Evolutionary conservation across 768 basidiomycete genomes (phyloP).

Genomic region (Serendipita indica): DNA sequence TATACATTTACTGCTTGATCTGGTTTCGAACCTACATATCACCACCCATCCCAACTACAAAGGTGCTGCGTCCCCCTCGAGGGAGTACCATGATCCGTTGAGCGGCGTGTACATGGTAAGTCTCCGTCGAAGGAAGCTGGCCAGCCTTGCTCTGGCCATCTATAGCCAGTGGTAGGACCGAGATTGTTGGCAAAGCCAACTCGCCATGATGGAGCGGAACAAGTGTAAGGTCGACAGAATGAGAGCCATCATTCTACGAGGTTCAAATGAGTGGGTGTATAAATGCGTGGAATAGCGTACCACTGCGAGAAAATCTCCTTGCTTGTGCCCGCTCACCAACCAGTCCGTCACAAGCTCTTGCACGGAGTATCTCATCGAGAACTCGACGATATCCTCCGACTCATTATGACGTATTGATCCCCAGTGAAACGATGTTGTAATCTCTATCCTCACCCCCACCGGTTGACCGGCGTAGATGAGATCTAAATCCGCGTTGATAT

Average conservation of each 20-base stretch:
- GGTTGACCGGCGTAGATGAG: constrained; percentile 71
- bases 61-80: constrained; percentile 66
- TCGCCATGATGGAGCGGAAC: constrained; percentile 78
- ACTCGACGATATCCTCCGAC: constrained; percentile 29
- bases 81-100: constrained; percentile 70
- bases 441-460: constrained; percentile 47
- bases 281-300: constrained; percentile 29
- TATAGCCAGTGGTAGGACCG: constrained; percentile 44
- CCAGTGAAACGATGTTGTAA: constrained; percentile 72
- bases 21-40: constrained; percentile 10
- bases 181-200: constrained; percentile 58
- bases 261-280: neutral
- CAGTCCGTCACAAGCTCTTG: constrained; percentile 71
- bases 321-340: constrained; percentile 79
- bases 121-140: constrained; percentile 55
- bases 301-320: constrained; percentile 63
- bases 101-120: constrained; percentile 74
- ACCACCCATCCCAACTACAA: constrained; percentile 57
- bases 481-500: constrained; percentile 33
- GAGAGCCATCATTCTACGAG: constrained; percentile 43
- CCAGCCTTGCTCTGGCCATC: constrained; percentile 21
- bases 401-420: constrained; percentile 24
- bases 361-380: constrained; percentile 62
- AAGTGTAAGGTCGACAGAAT: constrained; percentile 53
- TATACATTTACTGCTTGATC: too few relatives aligned